A percentile compares a stretch with the other conserved stretches of the same genome.
Conservation (phyloP, 768 basidiomycete genomes). For the Boletus rubroflammeus region DNA sequence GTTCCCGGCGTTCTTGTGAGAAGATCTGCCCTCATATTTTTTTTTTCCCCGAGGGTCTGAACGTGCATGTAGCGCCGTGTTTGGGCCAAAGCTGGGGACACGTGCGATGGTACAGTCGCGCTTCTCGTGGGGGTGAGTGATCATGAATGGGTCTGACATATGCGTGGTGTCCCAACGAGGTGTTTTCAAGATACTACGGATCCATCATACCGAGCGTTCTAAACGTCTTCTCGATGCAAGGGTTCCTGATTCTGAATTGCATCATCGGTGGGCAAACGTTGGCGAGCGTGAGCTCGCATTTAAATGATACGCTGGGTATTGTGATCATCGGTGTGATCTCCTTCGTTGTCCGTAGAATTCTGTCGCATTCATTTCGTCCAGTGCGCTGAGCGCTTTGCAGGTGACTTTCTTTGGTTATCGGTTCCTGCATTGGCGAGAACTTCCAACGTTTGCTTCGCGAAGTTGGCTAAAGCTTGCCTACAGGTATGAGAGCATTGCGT, state of each 20-base stretch:
- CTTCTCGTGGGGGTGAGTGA: slow-evolving; percentile 47
- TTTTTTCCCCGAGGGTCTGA: background rate
- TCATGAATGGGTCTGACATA: slow-evolving; percentile 11
- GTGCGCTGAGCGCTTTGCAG: slow-evolving; percentile 24
- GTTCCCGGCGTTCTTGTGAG: slow-evolving; percentile 40
- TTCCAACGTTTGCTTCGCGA: background rate
- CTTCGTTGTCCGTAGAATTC: slow-evolving; percentile 23
- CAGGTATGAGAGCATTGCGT: slow-evolving; percentile 72
- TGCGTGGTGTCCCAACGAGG: background rate
- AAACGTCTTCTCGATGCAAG: slow-evolving; percentile 49
- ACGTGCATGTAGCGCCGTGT: slow-evolving; percentile 37
- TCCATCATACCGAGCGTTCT: slow-evolving; percentile 41
- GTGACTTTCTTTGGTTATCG: slow-evolving; percentile 64
- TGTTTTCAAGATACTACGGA: slow-evolving; percentile 36
- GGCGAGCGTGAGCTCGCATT: slow-evolving; percentile 40
- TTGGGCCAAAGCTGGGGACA: slow-evolving; percentile 52
- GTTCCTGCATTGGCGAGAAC: slow-evolving; percentile 52
- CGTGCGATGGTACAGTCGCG: slow-evolving; percentile 58
- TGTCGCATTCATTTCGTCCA: background rate
- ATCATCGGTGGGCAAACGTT: slow-evolving; percentile 64
- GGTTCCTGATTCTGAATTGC: slow-evolving; percentile 55
- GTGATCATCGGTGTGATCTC: slow-evolving; percentile 33
- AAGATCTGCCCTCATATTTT: background rate
- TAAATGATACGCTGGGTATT: slow-evolving; percentile 31
- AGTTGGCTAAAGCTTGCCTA: background rate